Conservation (phyloP, 441 rosid species). For the Isatis lusitanica region DNA sequence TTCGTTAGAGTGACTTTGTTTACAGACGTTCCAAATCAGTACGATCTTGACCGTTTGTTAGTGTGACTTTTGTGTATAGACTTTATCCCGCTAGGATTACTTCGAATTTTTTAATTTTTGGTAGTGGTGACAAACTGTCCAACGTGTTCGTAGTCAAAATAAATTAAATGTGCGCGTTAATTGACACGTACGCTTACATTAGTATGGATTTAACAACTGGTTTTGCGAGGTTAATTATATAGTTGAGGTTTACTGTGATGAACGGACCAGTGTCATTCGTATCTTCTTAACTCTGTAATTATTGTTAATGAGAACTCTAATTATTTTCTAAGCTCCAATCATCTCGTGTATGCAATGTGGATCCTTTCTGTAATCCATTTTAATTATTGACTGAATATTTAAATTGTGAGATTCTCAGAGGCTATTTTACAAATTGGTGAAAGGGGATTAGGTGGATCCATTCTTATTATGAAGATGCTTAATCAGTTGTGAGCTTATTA, state of each 20-base stretch:
- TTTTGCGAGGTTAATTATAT: neutral
- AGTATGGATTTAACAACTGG: slow-evolving; percentile 7
- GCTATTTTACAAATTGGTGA: neutral
- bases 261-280: neutral
- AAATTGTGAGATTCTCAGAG: neutral
- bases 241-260: neutral
- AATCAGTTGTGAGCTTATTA: neutral
- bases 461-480: neutral
- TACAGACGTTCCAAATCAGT: neutral
- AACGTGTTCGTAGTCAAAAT: neutral
- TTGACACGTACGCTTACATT: slow-evolving; percentile 12
- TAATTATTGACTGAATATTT: neutral
- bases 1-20: neutral
- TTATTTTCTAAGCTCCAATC: neutral
- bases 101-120: neutral
- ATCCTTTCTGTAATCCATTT: slow-evolving; percentile 13
- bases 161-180: neutral
- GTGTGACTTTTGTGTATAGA: neutral
- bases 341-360: neutral
- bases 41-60: neutral
- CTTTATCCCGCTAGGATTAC: neutral
- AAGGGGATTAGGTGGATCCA: neutral
- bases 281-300: neutral
- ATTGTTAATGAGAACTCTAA: neutral
- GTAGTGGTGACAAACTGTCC: slow-evolving; percentile 4